Conservation (phyloP, 805 yeast species). For the Candida coleopterorum region DNA sequence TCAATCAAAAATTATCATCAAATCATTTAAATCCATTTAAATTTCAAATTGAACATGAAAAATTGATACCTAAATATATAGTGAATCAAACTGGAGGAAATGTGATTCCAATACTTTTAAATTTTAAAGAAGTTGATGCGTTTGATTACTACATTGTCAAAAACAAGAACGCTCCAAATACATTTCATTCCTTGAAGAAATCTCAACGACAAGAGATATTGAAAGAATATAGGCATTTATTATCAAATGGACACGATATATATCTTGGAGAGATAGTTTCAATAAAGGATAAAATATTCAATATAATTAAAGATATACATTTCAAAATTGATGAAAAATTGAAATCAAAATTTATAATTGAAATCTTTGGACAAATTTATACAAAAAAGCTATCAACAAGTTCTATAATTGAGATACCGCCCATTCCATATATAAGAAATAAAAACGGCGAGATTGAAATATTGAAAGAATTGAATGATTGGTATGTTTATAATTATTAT, state of each 20-base stretch:
- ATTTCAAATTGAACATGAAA: background rate
- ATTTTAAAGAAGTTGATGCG: conserved; percentile 26
- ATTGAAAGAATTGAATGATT: background rate
- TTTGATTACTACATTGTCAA: conserved; percentile 26
- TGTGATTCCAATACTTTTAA: background rate
- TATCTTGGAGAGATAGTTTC: conserved; percentile 23
- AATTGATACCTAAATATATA: background rate
- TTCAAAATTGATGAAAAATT: background rate
- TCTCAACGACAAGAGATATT: background rate
- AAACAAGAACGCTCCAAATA: background rate
- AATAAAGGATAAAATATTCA: background rate
- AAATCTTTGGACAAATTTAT: conserved; percentile 1
- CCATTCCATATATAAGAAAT: background rate
- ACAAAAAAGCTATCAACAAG: background rate
- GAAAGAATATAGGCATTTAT: conserved; percentile 22
- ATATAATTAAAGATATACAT: background rate
- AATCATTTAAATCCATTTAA: background rate
- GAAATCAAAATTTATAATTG: background rate
- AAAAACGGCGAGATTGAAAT: background rate
- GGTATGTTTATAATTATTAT: conserved; percentile 2
- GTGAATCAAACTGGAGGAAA: conserved; percentile 2
- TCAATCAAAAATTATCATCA: background rate
- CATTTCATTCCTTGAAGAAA: background rate
- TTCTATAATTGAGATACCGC: background rate
- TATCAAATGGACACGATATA: conserved; percentile 25